These are phyloP conservation scores for Fusarium sp. DNA, from an alignment of 2,329 filamentous ascomycete species.

Conservation along the genomic window DNA sequence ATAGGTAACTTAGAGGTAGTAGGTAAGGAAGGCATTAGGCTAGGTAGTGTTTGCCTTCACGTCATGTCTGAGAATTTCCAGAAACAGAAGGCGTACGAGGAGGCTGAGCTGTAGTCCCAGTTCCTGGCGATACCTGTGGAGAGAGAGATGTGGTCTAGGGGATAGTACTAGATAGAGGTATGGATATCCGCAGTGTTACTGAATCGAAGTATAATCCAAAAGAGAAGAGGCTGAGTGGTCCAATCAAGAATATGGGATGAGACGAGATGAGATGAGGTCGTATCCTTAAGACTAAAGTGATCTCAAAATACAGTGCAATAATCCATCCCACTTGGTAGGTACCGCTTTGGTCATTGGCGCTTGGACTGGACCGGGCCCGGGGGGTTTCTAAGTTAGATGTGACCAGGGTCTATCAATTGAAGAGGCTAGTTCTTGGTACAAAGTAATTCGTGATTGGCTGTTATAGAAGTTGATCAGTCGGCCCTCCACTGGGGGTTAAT, in stretches of 20 bases:
- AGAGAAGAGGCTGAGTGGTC: background rate
- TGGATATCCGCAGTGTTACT: too few relatives aligned
- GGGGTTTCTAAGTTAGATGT: slow-evolving; percentile 19
- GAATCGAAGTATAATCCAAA: background rate
- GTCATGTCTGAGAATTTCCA: slow-evolving; percentile 51
- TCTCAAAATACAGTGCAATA: background rate
- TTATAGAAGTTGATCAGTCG: background rate
- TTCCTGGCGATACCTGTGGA: slow-evolving; percentile 33
- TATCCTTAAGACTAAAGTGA: background rate
- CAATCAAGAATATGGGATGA: background rate
- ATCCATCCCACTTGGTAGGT: background rate
- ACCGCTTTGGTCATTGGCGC: slow-evolving; percentile 40
- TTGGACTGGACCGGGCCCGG: slow-evolving; percentile 23
- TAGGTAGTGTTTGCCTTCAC: slow-evolving; percentile 47
- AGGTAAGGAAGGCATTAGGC: slow-evolving; percentile 3
- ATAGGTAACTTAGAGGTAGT: too few relatives aligned
- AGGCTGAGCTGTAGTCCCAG: slow-evolving; percentile 34
- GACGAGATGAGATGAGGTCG: background rate
- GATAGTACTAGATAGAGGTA: background rate
- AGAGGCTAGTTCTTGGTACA: slow-evolving; percentile 2
- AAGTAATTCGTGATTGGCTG: background rate
- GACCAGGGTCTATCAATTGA: slow-evolving; percentile 13
- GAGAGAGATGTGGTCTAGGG: background rate
- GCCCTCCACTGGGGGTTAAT: background rate
- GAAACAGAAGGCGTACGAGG: slow-evolving; percentile 17